phyloP scores from a whole-genome alignment of 257 asterid genomes.

The Solanum etuberosum region DNA sequence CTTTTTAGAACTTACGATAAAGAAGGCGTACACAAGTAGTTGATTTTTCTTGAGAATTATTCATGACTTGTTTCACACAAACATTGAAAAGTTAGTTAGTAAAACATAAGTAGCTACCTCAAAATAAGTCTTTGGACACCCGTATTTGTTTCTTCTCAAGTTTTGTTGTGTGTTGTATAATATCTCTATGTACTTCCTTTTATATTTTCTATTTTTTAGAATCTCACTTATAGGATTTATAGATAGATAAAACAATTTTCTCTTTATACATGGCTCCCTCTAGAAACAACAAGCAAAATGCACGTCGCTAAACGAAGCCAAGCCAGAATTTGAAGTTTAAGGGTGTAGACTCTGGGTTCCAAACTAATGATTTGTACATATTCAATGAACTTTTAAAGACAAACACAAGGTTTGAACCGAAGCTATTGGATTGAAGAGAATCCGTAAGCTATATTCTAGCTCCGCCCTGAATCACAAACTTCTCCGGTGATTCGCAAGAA shows the following conservation, averaged over 20 bases:
- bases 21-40: neutral
- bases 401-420: neutral
- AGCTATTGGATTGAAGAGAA: neutral
- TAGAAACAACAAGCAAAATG: neutral
- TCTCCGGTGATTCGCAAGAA: neutral
- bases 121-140: neutral
- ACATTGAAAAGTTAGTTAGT: neutral
- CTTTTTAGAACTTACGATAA: neutral
- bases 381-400: neutral
- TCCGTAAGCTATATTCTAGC: neutral
- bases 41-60: neutral
- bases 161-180: neutral
- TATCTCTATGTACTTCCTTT: neutral
- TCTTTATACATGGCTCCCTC: neutral
- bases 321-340: neutral
- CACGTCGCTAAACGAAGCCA: neutral
- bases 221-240: neutral
- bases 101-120: neutral
- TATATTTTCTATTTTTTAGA: neutral
- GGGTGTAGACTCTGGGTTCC: rapidly evolving
- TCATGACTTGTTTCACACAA: neutral
- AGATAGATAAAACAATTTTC: neutral
- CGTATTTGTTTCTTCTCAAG: neutral
- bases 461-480: neutral
- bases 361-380: neutral